A percentile compares a stretch with the other conserved stretches of the same genome.
Evolutionary conservation across 2,329 filamentous ascomycete species (phyloP).

Genomic region (Diaporthe longicolla): DNA sequence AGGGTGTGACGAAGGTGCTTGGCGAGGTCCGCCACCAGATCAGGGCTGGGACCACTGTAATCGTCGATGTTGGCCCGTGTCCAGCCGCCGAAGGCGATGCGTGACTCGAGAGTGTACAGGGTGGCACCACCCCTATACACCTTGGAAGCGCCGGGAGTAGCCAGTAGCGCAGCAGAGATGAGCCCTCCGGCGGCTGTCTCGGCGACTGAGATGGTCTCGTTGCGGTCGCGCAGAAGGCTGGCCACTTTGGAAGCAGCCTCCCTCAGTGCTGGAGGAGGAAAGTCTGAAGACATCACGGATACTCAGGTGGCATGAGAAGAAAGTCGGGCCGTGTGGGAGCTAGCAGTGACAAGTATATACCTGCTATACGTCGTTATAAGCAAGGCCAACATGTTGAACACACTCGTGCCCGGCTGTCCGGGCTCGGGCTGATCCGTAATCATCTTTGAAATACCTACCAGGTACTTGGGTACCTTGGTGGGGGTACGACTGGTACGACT

Average conservation of each 20-base stretch:
- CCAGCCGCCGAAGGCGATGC: slow-evolving; percentile 73
- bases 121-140: slow-evolving; percentile 75
- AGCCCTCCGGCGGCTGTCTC: slow-evolving; percentile 76
- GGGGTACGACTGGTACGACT: too few relatives aligned
- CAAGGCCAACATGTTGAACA: too few relatives aligned
- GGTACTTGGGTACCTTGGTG: too few relatives aligned
- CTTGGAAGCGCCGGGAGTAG: slow-evolving; percentile 68
- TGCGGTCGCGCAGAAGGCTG: slow-evolving; percentile 65
- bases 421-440: slow-evolving; percentile 7
- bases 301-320: neutral
- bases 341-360: too few relatives aligned
- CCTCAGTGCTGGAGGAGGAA: slow-evolving; percentile 38
- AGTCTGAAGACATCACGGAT: slow-evolving; percentile 31
- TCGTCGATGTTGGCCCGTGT: slow-evolving; percentile 63
- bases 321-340: neutral
- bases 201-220: slow-evolving; percentile 71
- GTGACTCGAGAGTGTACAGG: slow-evolving; percentile 71
- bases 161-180: slow-evolving; percentile 70
- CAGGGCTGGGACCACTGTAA: slow-evolving; percentile 72
- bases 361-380: neutral
- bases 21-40: slow-evolving; percentile 69
- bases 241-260: slow-evolving; percentile 61
- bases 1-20: slow-evolving; percentile 69
- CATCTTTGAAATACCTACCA: too few relatives aligned
- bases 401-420: too few relatives aligned